Conservation (phyloP, 768 basidiomycete genomes). For the Mycena galopus region DNA sequence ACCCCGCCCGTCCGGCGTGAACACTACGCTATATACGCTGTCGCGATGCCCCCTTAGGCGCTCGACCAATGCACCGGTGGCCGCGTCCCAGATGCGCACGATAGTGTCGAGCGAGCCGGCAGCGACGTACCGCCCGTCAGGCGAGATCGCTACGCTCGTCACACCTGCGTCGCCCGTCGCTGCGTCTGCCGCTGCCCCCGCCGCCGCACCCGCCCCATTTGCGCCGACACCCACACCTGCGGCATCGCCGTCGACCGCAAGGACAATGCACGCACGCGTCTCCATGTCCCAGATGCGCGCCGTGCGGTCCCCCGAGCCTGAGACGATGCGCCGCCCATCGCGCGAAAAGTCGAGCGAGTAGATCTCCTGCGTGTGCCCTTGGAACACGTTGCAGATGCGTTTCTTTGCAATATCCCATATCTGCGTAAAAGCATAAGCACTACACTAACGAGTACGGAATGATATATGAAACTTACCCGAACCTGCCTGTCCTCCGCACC, state of each 20-base stretch:
- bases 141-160: conserved; percentile 72
- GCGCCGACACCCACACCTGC: neutral
- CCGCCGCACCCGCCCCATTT: neutral
- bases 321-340: conserved; percentile 84
- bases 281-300: conserved; percentile 50
- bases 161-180: conserved; percentile 62
- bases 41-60: conserved; percentile 84
- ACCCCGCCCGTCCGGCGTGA: conserved; percentile 92
- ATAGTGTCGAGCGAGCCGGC: conserved; percentile 65
- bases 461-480: conserved; percentile 66
- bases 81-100: conserved; percentile 77
- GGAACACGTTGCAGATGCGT: conserved; percentile 78
- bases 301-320: conserved; percentile 73
- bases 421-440: conserved; percentile 50
- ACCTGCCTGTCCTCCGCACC: conserved; percentile 96
- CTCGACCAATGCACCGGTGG: conserved; percentile 73
- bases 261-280: conserved; percentile 30
- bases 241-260: conserved; percentile 36
- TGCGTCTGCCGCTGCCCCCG: conserved; percentile 28
- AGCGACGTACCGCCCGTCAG: conserved; percentile 66
- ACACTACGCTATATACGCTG: conserved; percentile 90
- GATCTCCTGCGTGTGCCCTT: conserved; percentile 92
- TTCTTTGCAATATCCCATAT: conserved; percentile 91
- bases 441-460: no score
- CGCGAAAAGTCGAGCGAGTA: conserved; percentile 91